A percentile compares a stretch with the other conserved stretches of the same genome.
phyloP scores from a whole-genome alignment of 805 yeast genomes.

The Brettanomyces naardenensis region DNA sequence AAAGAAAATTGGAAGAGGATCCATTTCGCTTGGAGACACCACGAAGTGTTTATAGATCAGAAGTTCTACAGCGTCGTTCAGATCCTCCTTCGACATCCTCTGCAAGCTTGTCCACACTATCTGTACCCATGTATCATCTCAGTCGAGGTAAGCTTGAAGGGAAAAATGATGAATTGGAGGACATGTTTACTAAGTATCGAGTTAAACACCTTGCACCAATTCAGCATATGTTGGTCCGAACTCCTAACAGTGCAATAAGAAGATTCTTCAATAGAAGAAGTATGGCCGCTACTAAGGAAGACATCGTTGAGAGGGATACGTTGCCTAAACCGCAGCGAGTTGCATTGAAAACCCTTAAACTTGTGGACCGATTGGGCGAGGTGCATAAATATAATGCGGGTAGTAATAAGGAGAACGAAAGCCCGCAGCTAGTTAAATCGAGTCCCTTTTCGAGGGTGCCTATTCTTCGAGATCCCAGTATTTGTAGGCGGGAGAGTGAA shows the following conservation, averaged over 20 bases:
- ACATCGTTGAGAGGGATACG: not conserved
- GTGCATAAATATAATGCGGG: not conserved
- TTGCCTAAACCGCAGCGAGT: not conserved
- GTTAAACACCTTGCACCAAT: slow-evolving; percentile 14
- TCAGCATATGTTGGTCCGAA: slow-evolving; percentile 11
- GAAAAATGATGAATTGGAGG: not conserved
- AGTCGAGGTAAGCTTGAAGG: not conserved
- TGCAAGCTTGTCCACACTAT: slow-evolving; percentile 1
- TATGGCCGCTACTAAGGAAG: slow-evolving; percentile 1
- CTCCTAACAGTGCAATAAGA: slow-evolving; percentile 13
- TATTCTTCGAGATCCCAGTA: not conserved
- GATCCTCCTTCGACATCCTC: not conserved
- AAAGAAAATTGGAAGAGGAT: not conserved
- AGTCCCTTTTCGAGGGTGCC: not conserved
- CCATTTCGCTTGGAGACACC: not conserved
- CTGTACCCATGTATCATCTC: not conserved
- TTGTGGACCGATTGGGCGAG: not conserved
- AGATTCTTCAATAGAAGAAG: slow-evolving; percentile 15
- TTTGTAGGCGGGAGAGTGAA: not conserved
- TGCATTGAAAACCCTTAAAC: not conserved
- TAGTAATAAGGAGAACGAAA: not conserved
- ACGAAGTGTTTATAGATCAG: too few species aligned
- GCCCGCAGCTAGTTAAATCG: not conserved
- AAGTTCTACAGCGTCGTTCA: not conserved
- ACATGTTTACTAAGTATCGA: not conserved